A percentile compares a stretch with the other conserved stretches of the same genome.
Conservation (phyloP, 352 stramenopile genomes). For the Globisporangium perplexum region DNA sequence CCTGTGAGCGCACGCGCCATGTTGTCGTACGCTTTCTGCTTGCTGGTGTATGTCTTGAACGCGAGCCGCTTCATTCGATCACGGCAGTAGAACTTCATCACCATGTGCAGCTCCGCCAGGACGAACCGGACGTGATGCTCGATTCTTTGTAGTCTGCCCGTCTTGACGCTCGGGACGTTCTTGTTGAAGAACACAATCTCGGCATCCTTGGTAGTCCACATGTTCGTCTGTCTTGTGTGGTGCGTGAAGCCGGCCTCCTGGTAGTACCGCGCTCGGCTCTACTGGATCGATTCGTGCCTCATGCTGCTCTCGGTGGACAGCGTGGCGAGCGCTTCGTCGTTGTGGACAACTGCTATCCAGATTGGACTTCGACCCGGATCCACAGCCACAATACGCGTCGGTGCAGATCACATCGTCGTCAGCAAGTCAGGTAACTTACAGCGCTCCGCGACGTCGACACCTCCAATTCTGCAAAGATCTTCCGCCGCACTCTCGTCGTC, state of each 20-base stretch:
- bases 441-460: too few species aligned
- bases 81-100: neutral
- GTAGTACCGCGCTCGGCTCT: neutral
- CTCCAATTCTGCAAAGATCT: neutral
- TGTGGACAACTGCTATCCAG: neutral
- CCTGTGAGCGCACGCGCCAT: neutral
- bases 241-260: neutral
- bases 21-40: neutral
- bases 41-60: neutral
- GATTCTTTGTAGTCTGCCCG: neutral
- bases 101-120: neutral
- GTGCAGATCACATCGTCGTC: too few species aligned
- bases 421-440: too few species aligned
- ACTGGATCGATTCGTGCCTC: neutral
- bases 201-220: neutral
- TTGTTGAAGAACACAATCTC: neutral
- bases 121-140: neutral
- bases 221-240: neutral
- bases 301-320: too few species aligned
- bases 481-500: neutral
- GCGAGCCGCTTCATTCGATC: neutral
- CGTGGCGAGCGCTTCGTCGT: neutral
- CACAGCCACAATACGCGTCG: neutral
- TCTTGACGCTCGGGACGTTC: neutral
- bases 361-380: neutral